Base-by-base conservation (phyloP, 116 monocot genomes). In the Papilionanthe hybrid region DNA sequence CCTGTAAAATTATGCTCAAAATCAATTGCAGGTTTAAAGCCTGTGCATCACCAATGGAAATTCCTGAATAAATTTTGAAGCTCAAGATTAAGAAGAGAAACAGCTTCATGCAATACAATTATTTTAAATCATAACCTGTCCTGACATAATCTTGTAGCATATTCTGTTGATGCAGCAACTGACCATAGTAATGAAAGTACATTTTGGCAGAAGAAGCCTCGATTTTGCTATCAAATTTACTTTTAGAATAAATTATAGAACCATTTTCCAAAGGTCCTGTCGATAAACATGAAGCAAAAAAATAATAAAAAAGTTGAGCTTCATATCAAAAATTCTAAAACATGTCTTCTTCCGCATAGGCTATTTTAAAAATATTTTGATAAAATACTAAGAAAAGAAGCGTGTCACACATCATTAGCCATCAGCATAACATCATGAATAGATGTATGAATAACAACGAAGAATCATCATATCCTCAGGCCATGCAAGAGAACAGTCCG, bases 61-160 rank as follows among this genome's bases (percentile, higher is more conserved):
- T 49, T 75, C 50, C 50, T 49, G 5, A 50, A 13, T 27, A 75
- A 25, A 50, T 25, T 75, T 75, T 27, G 3, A 75, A 49, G 12
- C 13, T 50, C 5, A 17, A 13, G 50, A 48, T 28, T 28, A 49
- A 75, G 7, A 17, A 29, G 11, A 19, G 43, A 17, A 53, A 44
- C n/a, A 50, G 5, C 49, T 27, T 4, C 10, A 27, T 12, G 49
- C 49, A 75, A 28, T 25, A 75, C 20, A 75, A 75, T 23, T 1
- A 75, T 12, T n/a, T 68, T 9, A 68, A 28, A 76, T 11, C 30
- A 69, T 79, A 80, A 99, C 99, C 99, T 95, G 99, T 99, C 83
- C 99, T 92, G 78, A 99, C 95, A 88, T 94, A 99, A 91, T 99
- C 99, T 82, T 99, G 99, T 55, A 99, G 84, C 99, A 99, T 99